Evolutionary conservation across 2,329 filamentous ascomycete species (phyloP).

Genomic region (Neonectria coccinea): DNA sequence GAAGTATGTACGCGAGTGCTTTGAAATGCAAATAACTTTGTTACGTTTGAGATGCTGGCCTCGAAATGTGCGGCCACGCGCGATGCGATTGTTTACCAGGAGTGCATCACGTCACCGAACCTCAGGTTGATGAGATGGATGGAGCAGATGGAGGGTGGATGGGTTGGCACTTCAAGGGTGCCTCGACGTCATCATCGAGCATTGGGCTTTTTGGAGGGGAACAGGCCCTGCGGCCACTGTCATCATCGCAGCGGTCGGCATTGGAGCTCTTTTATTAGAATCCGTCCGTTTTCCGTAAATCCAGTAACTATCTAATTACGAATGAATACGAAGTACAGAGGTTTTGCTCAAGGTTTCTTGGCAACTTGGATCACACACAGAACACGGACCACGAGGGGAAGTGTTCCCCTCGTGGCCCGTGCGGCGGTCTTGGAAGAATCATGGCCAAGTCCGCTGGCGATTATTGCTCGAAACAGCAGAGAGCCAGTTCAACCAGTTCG

Average conservation of each 20-base stretch:
- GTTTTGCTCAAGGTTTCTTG: not conserved
- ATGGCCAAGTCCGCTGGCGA: not conserved
- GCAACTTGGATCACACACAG: too few relatives aligned
- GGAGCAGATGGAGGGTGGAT: slow-evolving; percentile 2
- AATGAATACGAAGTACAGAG: too few relatives aligned
- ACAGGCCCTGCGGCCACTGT: not conserved
- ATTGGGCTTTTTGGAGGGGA: not conserved
- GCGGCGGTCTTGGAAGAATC: not conserved
- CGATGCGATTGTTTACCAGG: not conserved
- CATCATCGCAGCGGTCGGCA: not conserved
- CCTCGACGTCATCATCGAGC: slow-evolving; percentile 15
- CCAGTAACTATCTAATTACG: too few relatives aligned
- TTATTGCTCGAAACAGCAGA: not conserved
- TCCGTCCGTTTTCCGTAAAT: not conserved
- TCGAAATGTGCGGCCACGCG: slow-evolving; percentile 3
- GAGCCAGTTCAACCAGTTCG: too few relatives aligned
- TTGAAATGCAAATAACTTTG: slow-evolving; percentile 2
- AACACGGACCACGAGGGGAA: not conserved
- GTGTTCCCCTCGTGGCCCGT: not conserved
- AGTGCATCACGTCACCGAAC: slow-evolving; percentile 17
- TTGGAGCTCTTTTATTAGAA: not conserved
- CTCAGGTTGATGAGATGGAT: slow-evolving; percentile 17
- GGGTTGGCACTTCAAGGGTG: not conserved
- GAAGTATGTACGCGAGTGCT: slow-evolving; percentile 1
- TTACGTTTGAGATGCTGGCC: slow-evolving; percentile 13